Evolutionary conservation across 148 eudicot genomes (phyloP).

Genomic region (Rhododendron molle): DNA sequence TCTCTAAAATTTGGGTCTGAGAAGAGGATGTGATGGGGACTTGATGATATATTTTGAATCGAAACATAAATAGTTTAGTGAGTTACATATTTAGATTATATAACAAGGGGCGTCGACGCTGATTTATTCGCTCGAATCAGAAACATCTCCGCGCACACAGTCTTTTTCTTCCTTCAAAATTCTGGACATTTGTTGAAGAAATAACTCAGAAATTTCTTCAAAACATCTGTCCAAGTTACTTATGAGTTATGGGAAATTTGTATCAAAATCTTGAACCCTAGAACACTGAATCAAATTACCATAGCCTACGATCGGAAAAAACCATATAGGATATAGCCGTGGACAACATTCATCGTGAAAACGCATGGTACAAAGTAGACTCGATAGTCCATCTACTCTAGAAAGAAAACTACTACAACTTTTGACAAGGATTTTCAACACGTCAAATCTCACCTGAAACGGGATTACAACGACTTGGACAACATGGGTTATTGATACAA

Average conservation of each 20-base stretch:
- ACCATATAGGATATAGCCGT: background rate
- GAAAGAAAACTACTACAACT: background rate
- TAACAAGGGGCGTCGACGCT: too few relatives aligned
- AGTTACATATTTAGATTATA: too few relatives aligned
- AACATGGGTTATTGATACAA: background rate
- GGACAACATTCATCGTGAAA: background rate
- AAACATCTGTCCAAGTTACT: background rate
- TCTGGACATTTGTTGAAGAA: background rate
- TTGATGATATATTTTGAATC: too few relatives aligned
- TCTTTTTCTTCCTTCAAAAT: background rate
- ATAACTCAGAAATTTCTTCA: background rate
- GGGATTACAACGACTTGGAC: background rate
- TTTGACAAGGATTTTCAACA: background rate
- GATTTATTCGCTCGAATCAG: background rate
- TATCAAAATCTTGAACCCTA: background rate
- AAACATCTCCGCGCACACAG: background rate
- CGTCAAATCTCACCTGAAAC: background rate
- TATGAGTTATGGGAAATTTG: background rate
- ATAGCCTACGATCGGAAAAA: background rate
- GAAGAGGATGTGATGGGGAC: too few relatives aligned
- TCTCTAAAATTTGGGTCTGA: too few relatives aligned
- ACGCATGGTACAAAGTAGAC: background rate
- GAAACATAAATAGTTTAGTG: too few relatives aligned
- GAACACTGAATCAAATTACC: background rate
- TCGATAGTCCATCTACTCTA: background rate